Evolutionary conservation across 805 yeast genomes (phyloP).

Genomic region (Yarrowia keelungensis): DNA sequence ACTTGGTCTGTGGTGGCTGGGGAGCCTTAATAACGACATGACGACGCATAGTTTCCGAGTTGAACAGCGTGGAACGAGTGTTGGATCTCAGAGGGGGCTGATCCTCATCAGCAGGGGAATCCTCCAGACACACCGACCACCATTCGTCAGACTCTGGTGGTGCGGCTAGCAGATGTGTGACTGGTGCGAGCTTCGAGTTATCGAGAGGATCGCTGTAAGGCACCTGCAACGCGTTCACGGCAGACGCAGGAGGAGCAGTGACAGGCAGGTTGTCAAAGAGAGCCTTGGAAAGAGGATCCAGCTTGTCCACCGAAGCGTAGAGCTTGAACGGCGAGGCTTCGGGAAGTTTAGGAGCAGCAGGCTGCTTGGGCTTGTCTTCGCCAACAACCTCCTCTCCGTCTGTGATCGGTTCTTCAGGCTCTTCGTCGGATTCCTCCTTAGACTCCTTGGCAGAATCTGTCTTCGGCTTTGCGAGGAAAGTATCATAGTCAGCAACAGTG

Average conservation of each 20-base stretch:
- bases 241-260: conserved; percentile 22
- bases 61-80: conserved; percentile 39
- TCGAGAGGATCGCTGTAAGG: conserved; percentile 45
- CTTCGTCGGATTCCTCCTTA: conserved; percentile 43
- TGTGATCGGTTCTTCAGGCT: conserved; percentile 40
- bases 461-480: conserved; percentile 2
- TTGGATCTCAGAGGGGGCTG: conserved; percentile 4
- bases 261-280: conserved; percentile 40
- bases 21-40: conserved; percentile 73
- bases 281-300: conserved; percentile 45
- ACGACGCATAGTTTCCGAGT: conserved; percentile 43
- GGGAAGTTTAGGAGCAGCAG: not conserved
- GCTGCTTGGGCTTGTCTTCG: not conserved
- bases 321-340: conserved; percentile 42
- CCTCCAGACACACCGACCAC: conserved; percentile 48
- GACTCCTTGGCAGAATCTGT: conserved; percentile 13
- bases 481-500: conserved; percentile 18
- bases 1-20: conserved; percentile 82
- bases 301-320: conserved; percentile 40
- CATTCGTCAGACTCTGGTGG: conserved; percentile 47
- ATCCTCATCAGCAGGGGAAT: not conserved
- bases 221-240: conserved; percentile 38
- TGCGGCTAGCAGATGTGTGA: conserved; percentile 47
- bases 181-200: conserved; percentile 46
- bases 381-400: not conserved